These are phyloP conservation scores for Penicillium sp. DNA, from an alignment of 2,329 filamentous ascomycete genomes.

Conservation along the genomic window DNA sequence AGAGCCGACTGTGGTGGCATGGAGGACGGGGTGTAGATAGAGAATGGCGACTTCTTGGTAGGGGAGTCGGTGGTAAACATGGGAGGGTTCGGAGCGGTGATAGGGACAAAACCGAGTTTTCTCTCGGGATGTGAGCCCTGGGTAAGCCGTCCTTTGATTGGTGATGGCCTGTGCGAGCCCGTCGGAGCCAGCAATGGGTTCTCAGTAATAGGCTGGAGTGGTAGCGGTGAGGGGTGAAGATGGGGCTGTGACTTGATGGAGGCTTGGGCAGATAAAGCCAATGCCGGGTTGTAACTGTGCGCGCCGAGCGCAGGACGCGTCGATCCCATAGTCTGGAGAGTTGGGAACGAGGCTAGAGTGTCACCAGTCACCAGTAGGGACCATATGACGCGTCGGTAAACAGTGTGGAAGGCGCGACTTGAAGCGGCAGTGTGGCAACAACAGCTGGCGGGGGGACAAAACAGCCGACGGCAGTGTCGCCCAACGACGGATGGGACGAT, in stretches of 20 bases:
- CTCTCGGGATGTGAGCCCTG: conserved; percentile 60
- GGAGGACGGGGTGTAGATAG: conserved; percentile 37
- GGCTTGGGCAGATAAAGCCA: conserved; percentile 46
- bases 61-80: conserved; percentile 54
- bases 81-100: conserved; percentile 51
- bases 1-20: conserved; percentile 50
- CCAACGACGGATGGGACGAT: conserved; percentile 2
- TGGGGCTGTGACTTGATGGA: conserved; percentile 41
- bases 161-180: conserved; percentile 62
- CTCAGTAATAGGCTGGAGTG: conserved; percentile 48
- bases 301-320: conserved; percentile 52
- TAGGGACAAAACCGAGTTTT: conserved; percentile 66
- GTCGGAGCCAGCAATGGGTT: conserved; percentile 62
- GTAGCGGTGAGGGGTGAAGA: conserved; percentile 59
- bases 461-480: conserved; percentile 15
- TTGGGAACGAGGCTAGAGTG: conserved; percentile 14
- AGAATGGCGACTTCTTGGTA: conserved; percentile 48
- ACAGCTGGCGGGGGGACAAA: conserved; percentile 14
- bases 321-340: conserved; percentile 41
- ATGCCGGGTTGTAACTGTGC: conserved; percentile 62
- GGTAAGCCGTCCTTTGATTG: conserved; percentile 64
- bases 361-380: conserved; percentile 23
- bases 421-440: conserved; percentile 12
- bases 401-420: conserved; percentile 17
- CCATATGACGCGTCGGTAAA: conserved; percentile 37